Evolutionary conservation across 2,329 filamentous ascomycete genomes (phyloP).

Genomic region (Pseudomassariella vexata): DNA sequence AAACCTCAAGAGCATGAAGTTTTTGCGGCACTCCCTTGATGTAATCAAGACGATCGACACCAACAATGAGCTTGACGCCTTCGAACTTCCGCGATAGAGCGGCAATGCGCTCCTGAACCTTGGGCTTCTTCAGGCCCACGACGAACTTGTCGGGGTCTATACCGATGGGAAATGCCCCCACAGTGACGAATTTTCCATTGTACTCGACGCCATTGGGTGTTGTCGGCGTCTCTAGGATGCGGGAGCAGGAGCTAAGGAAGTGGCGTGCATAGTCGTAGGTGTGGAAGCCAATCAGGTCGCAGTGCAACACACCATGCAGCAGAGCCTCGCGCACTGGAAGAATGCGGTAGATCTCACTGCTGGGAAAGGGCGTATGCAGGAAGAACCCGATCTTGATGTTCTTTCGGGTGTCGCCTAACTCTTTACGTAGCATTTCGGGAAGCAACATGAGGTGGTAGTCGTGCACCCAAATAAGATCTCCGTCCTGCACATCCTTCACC

Average conservation of each 20-base stretch:
- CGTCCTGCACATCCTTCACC: slow-evolving; percentile 81
- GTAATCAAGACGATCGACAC: slow-evolving; percentile 94
- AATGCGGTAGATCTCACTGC: slow-evolving; percentile 94
- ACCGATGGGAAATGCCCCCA: slow-evolving; percentile 94
- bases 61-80: slow-evolving; percentile 92
- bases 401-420: slow-evolving; percentile 73
- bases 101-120: slow-evolving; percentile 82
- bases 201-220: slow-evolving; percentile 93
- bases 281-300: slow-evolving; percentile 95
- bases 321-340: slow-evolving; percentile 87
- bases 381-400: slow-evolving; percentile 99
- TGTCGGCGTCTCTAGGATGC: slow-evolving; percentile 75
- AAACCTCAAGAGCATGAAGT: slow-evolving; percentile 91
- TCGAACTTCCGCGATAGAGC: slow-evolving; percentile 86
- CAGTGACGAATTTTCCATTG: slow-evolving; percentile 79
- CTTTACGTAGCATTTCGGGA: slow-evolving; percentile 88
- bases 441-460: slow-evolving; percentile 98
- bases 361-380: slow-evolving; percentile 94
- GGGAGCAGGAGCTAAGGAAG: slow-evolving; percentile 93
- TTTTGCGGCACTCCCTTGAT: slow-evolving; percentile 99
- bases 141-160: slow-evolving; percentile 97
- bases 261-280: slow-evolving; percentile 99
- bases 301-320: slow-evolving; percentile 80
- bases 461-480: slow-evolving; percentile 95
- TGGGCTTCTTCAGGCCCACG: slow-evolving; percentile 77